phyloP scores from a whole-genome alignment of 2,329 filamentous ascomycete genomes.

The Berkeleyomyces rouxiae region DNA sequence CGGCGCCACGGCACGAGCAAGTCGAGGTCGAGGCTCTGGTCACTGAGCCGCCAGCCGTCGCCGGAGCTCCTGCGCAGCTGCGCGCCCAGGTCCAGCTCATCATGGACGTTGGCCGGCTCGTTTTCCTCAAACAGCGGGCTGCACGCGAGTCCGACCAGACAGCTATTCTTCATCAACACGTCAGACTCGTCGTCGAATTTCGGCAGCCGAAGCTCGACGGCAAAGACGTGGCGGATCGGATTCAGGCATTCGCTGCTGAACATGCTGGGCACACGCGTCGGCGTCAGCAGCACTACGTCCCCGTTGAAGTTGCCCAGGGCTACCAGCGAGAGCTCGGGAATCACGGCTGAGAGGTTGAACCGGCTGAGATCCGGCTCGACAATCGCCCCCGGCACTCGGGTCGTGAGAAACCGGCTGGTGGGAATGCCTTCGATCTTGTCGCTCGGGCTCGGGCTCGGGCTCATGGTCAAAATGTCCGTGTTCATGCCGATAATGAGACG shows the following conservation, averaged over 20 bases:
- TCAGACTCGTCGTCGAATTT: constrained; percentile 29
- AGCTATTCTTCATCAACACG: constrained; percentile 28
- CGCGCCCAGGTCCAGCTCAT: not conserved
- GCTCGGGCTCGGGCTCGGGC: not conserved
- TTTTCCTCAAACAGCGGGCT: constrained; percentile 40
- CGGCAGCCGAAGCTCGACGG: constrained; percentile 37
- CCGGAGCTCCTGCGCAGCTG: not conserved
- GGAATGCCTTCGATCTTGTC: not conserved
- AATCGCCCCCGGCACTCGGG: not conserved
- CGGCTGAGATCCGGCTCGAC: not conserved
- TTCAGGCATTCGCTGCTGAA: constrained; percentile 15
- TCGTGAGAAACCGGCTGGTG: not conserved
- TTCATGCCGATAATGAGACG: not conserved
- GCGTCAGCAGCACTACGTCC: constrained; percentile 45
- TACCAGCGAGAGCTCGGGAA: constrained; percentile 55
- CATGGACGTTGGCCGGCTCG: constrained; percentile 7
- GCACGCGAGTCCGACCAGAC: constrained; percentile 51
- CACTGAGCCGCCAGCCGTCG: not conserved
- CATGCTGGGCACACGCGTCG: constrained; percentile 16
- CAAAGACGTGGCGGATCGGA: constrained; percentile 26
- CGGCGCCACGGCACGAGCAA: constrained; percentile 1
- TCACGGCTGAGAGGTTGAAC: constrained; percentile 23
- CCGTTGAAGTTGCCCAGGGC: constrained; percentile 51
- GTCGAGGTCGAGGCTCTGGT: not conserved
- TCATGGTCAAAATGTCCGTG: not conserved